phyloP scores from a whole-genome alignment of 2,329 filamentous ascomycete species.

The Curvularia spicifera region DNA sequence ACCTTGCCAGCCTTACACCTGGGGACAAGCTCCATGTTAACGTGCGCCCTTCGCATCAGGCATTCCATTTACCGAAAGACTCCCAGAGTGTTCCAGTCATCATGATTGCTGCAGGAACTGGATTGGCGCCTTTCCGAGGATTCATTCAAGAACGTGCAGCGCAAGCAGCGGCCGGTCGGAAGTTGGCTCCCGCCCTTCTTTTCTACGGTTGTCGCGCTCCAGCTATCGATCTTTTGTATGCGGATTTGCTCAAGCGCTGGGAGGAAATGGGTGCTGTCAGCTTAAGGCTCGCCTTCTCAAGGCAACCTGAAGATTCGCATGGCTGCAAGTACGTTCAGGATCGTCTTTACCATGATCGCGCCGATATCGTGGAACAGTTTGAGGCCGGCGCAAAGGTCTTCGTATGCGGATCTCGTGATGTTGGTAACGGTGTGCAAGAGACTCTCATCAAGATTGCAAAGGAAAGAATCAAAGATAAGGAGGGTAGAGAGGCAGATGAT shows the following conservation, averaged over 20 bases:
- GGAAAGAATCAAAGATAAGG: conserved; percentile 50
- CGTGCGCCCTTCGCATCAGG: conserved; percentile 50
- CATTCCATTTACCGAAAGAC: conserved; percentile 55
- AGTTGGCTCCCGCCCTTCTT: conserved; percentile 66
- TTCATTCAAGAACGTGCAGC: conserved; percentile 52
- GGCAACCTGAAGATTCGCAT: conserved; percentile 48
- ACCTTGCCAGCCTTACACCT: conserved; percentile 49
- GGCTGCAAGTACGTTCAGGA: conserved; percentile 64
- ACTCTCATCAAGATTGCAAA: conserved; percentile 53
- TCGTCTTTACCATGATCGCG: conserved; percentile 56
- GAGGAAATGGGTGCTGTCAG: conserved; percentile 65
- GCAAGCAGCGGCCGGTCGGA: conserved; percentile 56
- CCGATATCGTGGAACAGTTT: conserved; percentile 56
- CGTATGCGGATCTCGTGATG: conserved; percentile 65
- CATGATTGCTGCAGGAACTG: conserved; percentile 48
- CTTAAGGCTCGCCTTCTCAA: conserved; percentile 67
- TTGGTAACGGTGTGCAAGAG: conserved; percentile 55
- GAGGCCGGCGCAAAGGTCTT: conserved; percentile 63
- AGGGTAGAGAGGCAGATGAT: conserved; percentile 47
- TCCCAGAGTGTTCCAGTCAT: conserved; percentile 51
- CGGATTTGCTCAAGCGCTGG: conserved; percentile 66
- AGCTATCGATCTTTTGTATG: conserved; percentile 65
- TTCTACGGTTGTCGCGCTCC: conserved; percentile 68
- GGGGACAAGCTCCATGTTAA: conserved; percentile 54
- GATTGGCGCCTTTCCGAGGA: conserved; percentile 54